Base-by-base conservation (phyloP, 768 basidiomycete species). In the Mycena venus region DNA sequence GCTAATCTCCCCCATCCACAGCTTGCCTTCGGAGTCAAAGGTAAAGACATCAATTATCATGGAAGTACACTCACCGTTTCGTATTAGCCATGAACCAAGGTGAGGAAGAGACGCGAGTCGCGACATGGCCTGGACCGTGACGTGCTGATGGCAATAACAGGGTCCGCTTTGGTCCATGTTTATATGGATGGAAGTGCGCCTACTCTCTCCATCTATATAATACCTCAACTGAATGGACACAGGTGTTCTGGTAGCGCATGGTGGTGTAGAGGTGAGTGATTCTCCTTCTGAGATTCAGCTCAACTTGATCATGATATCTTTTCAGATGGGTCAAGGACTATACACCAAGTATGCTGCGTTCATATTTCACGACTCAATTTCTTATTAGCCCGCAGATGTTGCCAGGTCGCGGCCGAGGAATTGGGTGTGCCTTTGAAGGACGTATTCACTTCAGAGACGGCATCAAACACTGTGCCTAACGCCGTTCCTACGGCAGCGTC, bases 321-420 rank as follows among this genome's bases (percentile, higher is more conserved):
- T 31, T 7, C 31, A 74, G 69, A 76, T 76, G 75, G 75, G 75
- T 19, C 75, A 76, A 63, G 76, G 76, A 32, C 49, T 77, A n/a
- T 77, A 77, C 69, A 77, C 76, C 23, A 77, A 77, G 76, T 75
- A 53, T 11, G 73, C 23, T 1, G 38, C 27, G 4, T 2, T 51
- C 5, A 15, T 21, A 19, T 4, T 27, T 47, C 38, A 17, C 14
- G 19, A 34, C 31, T 3, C 5, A 15, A 47, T 15, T 27, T 23
- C 27, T 44, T 12, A 42, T 10, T 27, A n/a, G 29, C 23, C 19
- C 36, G 23, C 62, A 76, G 75, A 75, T 77, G 76, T 67, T 77
- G 76, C 63, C 76, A 77, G 58, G 75, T 77, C 51, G 76, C 76
- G 19, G 76, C 76, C 7, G 74, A 77, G 64, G 76, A 77, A 58